Evolutionary conservation across 2,329 filamentous ascomycete species (phyloP), one percentile per base, ranked within the genome.

Genomic region (Alternaria metachromatica): DNA sequence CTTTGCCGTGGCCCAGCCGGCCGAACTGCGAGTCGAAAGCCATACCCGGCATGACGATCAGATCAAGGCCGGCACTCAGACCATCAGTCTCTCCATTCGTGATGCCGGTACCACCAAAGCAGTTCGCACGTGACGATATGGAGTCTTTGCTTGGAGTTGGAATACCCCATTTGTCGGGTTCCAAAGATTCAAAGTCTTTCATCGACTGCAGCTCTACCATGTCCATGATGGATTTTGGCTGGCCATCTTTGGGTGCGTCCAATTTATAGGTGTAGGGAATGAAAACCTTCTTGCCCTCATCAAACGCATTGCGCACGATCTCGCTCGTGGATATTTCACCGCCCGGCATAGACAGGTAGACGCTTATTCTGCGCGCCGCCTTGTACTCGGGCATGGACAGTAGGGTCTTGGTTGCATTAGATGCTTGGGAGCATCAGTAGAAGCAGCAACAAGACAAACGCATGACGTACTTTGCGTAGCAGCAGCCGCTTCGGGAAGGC

Each of bases 271-370:
- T 90, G 77, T 96, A 97, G 0, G 96, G 96, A 51, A 99, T 90
- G 79, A 93, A 98, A 62, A 99, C 94, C 65, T 90, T 85, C 81
- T 98, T 99, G 43, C 92, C 93, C 4, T 84, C 80, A 7, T 82
- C 81, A 25, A 99, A 84, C 12, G 95, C 94, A 83, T 97, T 88
- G 26, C 88, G 87, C 9, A 98, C 93, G 58, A 98, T 93, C 53
- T 85, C 84, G 55, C 90, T 89, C 2, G 96, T 99, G 71, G 94
- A 92, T 25, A 97, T 87, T 82, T 99, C 96, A 23, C 90, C 91
- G 10, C 85, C 83, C 1, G 94, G 94, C 96, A 99, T 99, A 11
- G 95, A 96, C 15, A 99, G 85, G 78, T 97, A 99, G 60, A 99
- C 86, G 71, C 92, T 94, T 74, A 99, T 88, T 57, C 88, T 87